A percentile compares a stretch with the other conserved stretches of the same genome.
Conservation (phyloP, 305 asterid species). For the Fraxinus greggii region DNA sequence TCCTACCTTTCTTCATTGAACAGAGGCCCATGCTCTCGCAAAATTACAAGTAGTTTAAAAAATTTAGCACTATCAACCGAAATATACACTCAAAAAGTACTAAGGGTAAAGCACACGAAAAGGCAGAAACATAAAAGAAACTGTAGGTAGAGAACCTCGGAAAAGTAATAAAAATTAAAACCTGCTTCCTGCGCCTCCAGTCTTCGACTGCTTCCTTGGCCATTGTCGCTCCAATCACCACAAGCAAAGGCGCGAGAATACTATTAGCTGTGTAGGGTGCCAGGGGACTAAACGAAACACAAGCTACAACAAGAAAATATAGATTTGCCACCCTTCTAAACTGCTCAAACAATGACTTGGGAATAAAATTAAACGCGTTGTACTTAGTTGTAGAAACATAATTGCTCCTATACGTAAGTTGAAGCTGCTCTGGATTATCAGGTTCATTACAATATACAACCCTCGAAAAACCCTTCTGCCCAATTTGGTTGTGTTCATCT, state of each 20-base stretch:
- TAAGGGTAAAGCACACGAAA: not conserved
- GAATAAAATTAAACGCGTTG: slow-evolving; percentile 68
- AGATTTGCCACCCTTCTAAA: slow-evolving; percentile 94
- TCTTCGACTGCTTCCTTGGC: slow-evolving; percentile 90
- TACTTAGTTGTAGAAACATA: slow-evolving; percentile 95
- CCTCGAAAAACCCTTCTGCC: slow-evolving; percentile 79
- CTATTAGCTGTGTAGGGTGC: slow-evolving; percentile 78
- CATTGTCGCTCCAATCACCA: slow-evolving; percentile 92
- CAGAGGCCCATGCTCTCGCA: not conserved
- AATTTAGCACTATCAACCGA: not conserved
- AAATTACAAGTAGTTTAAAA: not conserved
- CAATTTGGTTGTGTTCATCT: slow-evolving; percentile 71
- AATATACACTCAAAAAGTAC: not conserved
- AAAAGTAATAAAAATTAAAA: not conserved
- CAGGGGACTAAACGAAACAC: slow-evolving; percentile 75
- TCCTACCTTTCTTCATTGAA: not conserved
- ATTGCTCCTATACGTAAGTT: slow-evolving; percentile 57
- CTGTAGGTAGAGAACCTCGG: not conserved
- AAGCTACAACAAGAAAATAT: slow-evolving; percentile 85
- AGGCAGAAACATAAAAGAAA: not conserved
- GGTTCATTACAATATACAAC: slow-evolving; percentile 81
- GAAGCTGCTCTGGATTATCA: slow-evolving; percentile 57
- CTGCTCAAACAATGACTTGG: slow-evolving; percentile 95
- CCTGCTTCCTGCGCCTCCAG: slow-evolving; percentile 93
- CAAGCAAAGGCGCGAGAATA: slow-evolving; percentile 66